Conservation (phyloP, 2,329 filamentous ascomycete species). For the Lachnellula suecica region DNA sequence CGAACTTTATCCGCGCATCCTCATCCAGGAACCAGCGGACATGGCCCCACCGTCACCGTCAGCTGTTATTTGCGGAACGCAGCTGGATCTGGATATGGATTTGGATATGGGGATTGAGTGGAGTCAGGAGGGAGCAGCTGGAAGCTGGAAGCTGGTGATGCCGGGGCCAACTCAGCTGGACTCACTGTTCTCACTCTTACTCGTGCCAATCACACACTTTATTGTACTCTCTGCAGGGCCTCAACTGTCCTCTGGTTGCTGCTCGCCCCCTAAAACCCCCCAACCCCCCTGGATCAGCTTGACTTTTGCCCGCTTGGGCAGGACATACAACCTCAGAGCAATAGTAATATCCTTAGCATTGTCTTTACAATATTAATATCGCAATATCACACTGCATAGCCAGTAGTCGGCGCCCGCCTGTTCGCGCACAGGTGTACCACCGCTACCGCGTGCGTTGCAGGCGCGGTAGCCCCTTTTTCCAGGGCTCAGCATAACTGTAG, state of each 20-base stretch:
- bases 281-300: background rate
- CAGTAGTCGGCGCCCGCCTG: background rate
- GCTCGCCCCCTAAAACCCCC: background rate
- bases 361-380: no score
- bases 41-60: no score
- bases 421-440: background rate
- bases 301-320: background rate
- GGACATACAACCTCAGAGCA: background rate
- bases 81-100: no score
- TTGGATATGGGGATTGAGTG: no score
- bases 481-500: no score
- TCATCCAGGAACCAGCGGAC: no score
- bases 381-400: background rate
- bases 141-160: constrained; percentile 1
- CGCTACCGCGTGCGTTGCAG: no score
- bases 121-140: background rate
- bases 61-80: constrained; percentile 1
- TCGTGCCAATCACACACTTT: background rate
- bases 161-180: background rate
- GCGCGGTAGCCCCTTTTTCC: no score
- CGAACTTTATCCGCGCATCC: background rate
- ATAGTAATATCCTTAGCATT: no score
- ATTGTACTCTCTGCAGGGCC: background rate
- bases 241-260: background rate
- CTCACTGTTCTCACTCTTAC: background rate